Conservation (phyloP, 1,139 yeast species). For the Blastobotrys indianensis region DNA sequence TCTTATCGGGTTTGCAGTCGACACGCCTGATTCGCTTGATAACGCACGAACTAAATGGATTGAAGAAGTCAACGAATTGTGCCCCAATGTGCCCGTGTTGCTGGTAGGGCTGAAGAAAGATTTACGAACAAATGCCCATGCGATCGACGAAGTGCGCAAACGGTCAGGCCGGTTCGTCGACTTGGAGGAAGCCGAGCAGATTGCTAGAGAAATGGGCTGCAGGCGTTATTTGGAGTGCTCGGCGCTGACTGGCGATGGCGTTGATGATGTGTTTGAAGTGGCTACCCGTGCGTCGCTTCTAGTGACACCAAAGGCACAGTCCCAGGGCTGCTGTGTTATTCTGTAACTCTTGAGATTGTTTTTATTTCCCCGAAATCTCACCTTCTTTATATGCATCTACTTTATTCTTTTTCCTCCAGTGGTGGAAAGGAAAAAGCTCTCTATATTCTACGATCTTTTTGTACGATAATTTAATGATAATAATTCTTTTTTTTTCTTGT, state of each 20-base stretch:
- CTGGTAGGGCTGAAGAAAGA: constrained; percentile 91
- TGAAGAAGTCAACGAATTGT: constrained; percentile 70
- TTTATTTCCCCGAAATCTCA: not conserved
- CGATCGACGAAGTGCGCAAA: constrained; percentile 68
- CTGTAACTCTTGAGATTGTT: constrained; percentile 11
- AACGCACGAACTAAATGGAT: constrained; percentile 62
- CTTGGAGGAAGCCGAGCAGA: constrained; percentile 69
- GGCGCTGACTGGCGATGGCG: constrained; percentile 86
- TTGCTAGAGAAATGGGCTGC: constrained; percentile 85
- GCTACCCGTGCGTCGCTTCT: constrained; percentile 73
- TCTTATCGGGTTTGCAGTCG: constrained; percentile 62
- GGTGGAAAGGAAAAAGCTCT: not conserved
- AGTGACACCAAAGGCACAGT: constrained; percentile 15
- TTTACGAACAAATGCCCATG: constrained; percentile 72
- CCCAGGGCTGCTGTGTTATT: constrained; percentile 21
- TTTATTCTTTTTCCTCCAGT: not conserved
- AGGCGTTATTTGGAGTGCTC: constrained; percentile 86
- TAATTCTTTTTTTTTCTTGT: no score
- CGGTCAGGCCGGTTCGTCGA: constrained; percentile 74
- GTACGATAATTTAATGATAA: no score
- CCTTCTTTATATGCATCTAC: not conserved
- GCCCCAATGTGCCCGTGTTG: constrained; percentile 73
- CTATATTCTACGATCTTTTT: not conserved
- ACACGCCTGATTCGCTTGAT: constrained; percentile 58
- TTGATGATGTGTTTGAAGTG: constrained; percentile 83